Evolutionary conservation across 768 basidiomycete genomes (phyloP).

Genomic region (Tulasnella sp.): DNA sequence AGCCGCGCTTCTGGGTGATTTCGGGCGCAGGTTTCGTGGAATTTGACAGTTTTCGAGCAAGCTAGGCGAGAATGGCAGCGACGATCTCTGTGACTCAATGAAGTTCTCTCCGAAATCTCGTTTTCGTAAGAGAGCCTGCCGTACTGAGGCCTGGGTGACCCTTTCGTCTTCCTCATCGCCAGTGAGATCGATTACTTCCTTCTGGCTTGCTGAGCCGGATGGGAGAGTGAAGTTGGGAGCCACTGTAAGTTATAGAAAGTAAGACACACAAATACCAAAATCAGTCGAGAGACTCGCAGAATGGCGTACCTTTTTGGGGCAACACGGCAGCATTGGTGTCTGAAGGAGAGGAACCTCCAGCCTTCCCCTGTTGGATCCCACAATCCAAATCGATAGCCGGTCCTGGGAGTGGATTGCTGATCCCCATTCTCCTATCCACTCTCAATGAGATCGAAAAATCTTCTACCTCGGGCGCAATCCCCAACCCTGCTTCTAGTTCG

Average conservation of each 20-base stretch:
- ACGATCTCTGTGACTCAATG: neutral
- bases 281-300: neutral
- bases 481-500: neutral
- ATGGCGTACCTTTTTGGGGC: too few relatives aligned
- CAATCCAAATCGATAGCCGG: too few relatives aligned
- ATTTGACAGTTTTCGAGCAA: neutral
- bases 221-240: neutral
- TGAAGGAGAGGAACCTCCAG: too few relatives aligned
- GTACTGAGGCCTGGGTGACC: neutral
- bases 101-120: neutral
- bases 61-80: neutral
- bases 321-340: too few relatives aligned
- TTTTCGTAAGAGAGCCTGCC: neutral
- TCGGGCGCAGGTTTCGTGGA: neutral
- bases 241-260: neutral
- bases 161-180: neutral
- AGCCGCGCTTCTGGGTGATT: too few relatives aligned
- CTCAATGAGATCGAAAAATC: neutral
- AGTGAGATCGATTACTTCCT: constrained; percentile 1
- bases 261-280: neutral
- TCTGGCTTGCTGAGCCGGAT: neutral
- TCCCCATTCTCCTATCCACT: neutral
- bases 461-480: neutral
- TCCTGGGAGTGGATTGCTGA: neutral
- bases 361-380: too few relatives aligned